Conservation (phyloP, 192 early-diverging fungal species). For the Coemansia sp. region DNA sequence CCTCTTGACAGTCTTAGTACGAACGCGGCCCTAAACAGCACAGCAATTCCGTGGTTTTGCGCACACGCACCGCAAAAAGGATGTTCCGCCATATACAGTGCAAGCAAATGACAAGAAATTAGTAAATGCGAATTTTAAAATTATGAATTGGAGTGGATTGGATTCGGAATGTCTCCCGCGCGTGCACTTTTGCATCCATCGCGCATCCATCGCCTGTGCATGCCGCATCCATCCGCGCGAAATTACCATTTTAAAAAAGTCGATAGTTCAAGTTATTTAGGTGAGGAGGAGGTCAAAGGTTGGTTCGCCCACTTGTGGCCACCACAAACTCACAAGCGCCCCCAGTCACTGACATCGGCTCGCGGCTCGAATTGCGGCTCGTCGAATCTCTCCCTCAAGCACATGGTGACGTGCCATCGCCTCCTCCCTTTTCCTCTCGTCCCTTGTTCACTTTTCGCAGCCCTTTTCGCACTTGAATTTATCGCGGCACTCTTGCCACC, state of each 20-base stretch:
- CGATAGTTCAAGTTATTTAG: too few relatives aligned
- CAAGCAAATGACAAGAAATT: background rate
- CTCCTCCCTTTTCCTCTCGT: background rate
- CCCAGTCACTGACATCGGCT: too few relatives aligned
- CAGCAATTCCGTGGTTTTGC: background rate
- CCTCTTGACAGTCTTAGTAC: constrained; percentile 99
- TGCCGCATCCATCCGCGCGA: background rate
- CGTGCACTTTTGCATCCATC: background rate
- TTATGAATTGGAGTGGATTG: background rate
- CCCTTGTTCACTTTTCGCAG: too few relatives aligned
- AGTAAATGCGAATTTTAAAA: too few relatives aligned
- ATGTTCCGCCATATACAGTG: background rate
- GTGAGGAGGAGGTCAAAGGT: too few relatives aligned
- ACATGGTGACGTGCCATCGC: too few relatives aligned
- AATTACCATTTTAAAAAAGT: constrained; percentile 10
- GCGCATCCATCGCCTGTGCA: background rate
- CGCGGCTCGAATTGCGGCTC: too few relatives aligned
- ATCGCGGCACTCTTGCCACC: too few relatives aligned
- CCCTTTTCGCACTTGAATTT: too few relatives aligned
- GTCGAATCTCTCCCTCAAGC: too few relatives aligned
- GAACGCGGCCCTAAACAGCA: constrained; percentile 78
- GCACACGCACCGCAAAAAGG: background rate
- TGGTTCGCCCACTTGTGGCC: too few relatives aligned
- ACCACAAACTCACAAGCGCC: too few relatives aligned
- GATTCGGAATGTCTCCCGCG: background rate